phyloP scores from a whole-genome alignment of 805 yeast genomes.

The Brettanomyces nanus region DNA sequence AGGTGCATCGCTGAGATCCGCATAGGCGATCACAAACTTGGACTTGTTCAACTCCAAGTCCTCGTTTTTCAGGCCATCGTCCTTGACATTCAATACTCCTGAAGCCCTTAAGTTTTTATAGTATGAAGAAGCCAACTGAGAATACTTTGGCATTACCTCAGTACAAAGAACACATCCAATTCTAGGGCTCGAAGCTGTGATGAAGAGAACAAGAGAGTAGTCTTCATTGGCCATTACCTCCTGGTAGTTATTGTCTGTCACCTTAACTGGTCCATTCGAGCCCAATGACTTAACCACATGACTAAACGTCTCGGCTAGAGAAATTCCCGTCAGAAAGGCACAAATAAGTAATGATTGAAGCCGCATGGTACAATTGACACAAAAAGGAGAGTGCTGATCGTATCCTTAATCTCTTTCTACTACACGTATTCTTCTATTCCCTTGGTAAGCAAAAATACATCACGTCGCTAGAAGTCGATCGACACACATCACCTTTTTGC shows the following conservation, averaged over 20 bases:
- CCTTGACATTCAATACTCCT: conserved; percentile 42
- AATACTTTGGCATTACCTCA: conserved; percentile 59
- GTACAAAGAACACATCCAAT: conserved; percentile 73
- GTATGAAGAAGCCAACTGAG: conserved; percentile 55
- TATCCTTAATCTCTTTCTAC: too few relatives aligned
- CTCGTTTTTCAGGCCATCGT: too few relatives aligned
- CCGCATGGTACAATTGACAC: too few relatives aligned
- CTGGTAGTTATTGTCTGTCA: conserved; percentile 57
- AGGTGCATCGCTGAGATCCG: conserved; percentile 60
- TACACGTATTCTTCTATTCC: too few relatives aligned
- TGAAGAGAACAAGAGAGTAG: conserved; percentile 51
- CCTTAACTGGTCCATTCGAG: conserved; percentile 1
- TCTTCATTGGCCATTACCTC: conserved; percentile 53
- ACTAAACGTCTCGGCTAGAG: conserved; percentile 11
- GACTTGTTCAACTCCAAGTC: conserved; percentile 5
- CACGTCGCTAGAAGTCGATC: too few relatives aligned
- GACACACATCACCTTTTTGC: too few relatives aligned
- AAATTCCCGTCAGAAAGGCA: neutral
- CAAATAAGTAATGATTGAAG: too few relatives aligned
- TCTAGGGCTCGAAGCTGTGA: conserved; percentile 68
- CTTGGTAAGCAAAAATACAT: too few relatives aligned
- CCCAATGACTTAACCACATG: conserved; percentile 10
- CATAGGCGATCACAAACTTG: conserved; percentile 55
- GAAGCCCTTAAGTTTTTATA: conserved; percentile 37
- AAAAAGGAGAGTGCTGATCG: too few relatives aligned